Base-by-base conservation (phyloP, 1,284 basidiomycete species). In the Neotropicomus parvogracilis region DNA sequence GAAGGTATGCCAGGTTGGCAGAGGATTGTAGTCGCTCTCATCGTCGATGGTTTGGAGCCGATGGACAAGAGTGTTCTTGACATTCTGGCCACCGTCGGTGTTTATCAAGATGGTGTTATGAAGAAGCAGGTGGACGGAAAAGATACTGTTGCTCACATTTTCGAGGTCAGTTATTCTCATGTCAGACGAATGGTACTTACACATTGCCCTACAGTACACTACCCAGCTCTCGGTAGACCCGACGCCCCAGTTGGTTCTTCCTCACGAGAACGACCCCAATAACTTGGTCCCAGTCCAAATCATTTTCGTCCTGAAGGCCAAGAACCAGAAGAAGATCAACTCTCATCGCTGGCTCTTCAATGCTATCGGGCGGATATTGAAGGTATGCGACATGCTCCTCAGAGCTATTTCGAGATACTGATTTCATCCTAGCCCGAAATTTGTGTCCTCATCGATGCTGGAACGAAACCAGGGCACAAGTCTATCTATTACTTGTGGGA, bases 401-500 rank as follows among this genome's bases (percentile, higher is more conserved):
- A 24, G 24, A 24, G 24, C 8, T 24, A 24, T 4, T 24, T 24
- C 24, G 24, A 13, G 48, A 28, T 42, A 24, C 19, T 39, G 39
- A 53, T 46, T 28, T 46, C 38, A 40, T 26, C 7, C 40, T 63
- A 94, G 79, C 93, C 93, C 7, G 90, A 95, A 60, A 85, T 88
- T 34, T 95, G 92, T 66, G 88, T 95, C 46, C 77, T 97, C 32
- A 81, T 97, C 52, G 93, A 95, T 65, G 94, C 92, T 2, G 94
- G 94, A 59, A 99, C 95, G 2, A 95, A 95, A 67, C 95, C 95
- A 2, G 94, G 93, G 10, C 91, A 91, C 70, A 97, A 95, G 66
- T 93, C 91, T 1, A 92, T 99, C 60, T 99, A 94, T 72, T 94
- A 97, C 64, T 77, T 99, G 3, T 98, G 95, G 95, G 92, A 97